Evolutionary conservation across 495 filamentous ascomycete genomes (phyloP), one percentile per base, ranked within the genome.

Genomic region (Aspergillus campestris): DNA sequence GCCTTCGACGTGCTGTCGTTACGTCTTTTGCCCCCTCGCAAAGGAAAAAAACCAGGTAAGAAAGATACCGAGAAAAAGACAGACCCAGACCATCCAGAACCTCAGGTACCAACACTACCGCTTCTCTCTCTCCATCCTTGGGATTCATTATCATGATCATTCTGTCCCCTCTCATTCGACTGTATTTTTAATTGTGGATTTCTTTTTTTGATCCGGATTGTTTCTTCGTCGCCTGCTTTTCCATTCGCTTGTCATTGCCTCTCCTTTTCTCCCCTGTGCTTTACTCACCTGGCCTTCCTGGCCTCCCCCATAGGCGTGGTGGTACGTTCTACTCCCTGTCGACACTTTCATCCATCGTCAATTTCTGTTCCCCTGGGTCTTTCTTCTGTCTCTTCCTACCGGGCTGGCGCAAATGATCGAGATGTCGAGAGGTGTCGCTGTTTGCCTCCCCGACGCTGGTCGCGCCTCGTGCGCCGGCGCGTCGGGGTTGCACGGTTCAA

Each of bases 381-480:
- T 42, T 32, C 45, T 33, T n/a, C 14, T 14, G 28, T 38, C 2
- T 12, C 27, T 31, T 39, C 40, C 42, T 24, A 5, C 33, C 24
- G 31, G 34, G 18, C 18, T 24, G 18, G 18, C 18, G 18, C 18
- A 24, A 4, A 24, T 24, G 18, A 4, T 24, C 4, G 18, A 24
- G 18, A 24, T 1, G 4, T 24, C 18, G 44, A 44, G 34, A 35
- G 37, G 46, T 48, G 40, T 15, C 33, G 36, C 38, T 13, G 31
- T 44, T 38, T 18, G 14, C 32, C 32, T 35, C 24, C 14, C 31
- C 32, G 39, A 40, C 39, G 27, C 44, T 45, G 38, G 34, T 57
- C 37, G 50, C 44, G 47, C 46, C 30, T 29, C 44, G 31, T 51
- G 57, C 49, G 53, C 46, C 40, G 45, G 49, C 48, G 53, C 53